Base-by-base conservation (phyloP, 2,329 filamentous ascomycete genomes). In the Fusarium buharicum region DNA sequence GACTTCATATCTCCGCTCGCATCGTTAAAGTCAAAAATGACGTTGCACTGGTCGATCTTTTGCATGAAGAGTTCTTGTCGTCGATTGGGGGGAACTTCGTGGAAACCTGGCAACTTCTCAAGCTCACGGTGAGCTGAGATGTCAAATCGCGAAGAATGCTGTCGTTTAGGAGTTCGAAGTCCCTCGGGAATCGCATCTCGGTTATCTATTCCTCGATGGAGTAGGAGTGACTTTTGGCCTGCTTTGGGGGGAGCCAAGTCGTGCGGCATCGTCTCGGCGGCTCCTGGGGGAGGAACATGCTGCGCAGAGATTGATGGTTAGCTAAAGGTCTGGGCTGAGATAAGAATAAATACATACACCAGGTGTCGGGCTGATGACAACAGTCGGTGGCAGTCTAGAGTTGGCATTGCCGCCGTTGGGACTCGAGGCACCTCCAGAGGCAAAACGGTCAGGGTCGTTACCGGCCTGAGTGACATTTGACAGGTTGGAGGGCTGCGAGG, bases 11-110 rank as follows among this genome's bases (percentile, higher is more conserved):
- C 95, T 68, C 90, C 93, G 66, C 92, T 96, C 44, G 94, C 92
- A 77, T 99, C 95, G 75, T 98, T 99, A 81, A 99, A 99, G 80
- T 99, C 95, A 75, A 99, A 99, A 72, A 99, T 99, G 81, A 99
- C 96, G 75, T 99, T 99, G 82, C 95, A 99, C 77, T 99, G 95
- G 72, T 98, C 95, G 70, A 99, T 95, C 84, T 99, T 99, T 75
- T 98, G 93, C 93, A 99, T 97, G 79, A 99, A 99, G 16, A 99
- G 86, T 70, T 98, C 94, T 78, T 97, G 93, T 61, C 95, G 88
- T 63, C 94, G 88, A 75, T 96, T 96, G 14, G 95, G 95, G 11
- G 94, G 91, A 22, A 98, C 95, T 78, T 99, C 95, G 73, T 99
- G 95, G 78, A 99, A 99, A 31, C 95, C 95, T 2, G 95, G 94